These are phyloP conservation scores for Sordaria brevicollis DNA, from an alignment of 495 filamentous ascomycete genomes.

Conservation along the genomic window DNA sequence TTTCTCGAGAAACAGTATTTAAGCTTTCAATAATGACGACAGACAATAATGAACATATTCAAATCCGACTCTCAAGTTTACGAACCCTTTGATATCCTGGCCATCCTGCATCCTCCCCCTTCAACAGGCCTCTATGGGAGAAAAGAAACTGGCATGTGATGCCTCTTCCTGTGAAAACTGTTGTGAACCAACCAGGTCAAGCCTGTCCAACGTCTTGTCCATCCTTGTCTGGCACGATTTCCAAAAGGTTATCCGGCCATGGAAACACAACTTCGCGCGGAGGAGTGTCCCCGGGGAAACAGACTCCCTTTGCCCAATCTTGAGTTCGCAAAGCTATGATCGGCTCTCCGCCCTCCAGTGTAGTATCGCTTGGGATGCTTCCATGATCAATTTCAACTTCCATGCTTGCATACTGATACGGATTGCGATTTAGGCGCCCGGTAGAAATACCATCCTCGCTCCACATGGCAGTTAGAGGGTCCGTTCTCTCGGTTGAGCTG, in stretches of 20 bases:
- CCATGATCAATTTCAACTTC: too few relatives aligned
- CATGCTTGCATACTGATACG: background rate
- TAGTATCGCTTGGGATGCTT: background rate
- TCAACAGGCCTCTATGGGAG: too few relatives aligned
- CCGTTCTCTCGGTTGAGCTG: background rate
- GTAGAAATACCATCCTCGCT: too few relatives aligned
- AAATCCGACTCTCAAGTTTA: background rate
- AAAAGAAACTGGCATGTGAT: background rate
- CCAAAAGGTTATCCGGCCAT: background rate
- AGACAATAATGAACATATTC: background rate
- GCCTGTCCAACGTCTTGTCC: background rate
- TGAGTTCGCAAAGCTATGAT: background rate
- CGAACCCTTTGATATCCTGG: background rate
- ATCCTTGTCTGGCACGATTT: background rate
- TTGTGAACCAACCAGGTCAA: background rate
- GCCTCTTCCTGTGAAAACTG: background rate
- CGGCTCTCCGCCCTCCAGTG: background rate
- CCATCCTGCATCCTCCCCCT: background rate
- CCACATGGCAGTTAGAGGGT: too few relatives aligned
- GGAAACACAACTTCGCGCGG: background rate
- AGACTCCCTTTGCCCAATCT: background rate
- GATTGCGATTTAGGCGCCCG: too few relatives aligned
- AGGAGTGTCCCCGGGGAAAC: background rate
- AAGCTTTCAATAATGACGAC: background rate
- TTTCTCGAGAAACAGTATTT: background rate